phyloP scores from a whole-genome alignment of 257 asterid species.

The Plantago ovata region DNA sequence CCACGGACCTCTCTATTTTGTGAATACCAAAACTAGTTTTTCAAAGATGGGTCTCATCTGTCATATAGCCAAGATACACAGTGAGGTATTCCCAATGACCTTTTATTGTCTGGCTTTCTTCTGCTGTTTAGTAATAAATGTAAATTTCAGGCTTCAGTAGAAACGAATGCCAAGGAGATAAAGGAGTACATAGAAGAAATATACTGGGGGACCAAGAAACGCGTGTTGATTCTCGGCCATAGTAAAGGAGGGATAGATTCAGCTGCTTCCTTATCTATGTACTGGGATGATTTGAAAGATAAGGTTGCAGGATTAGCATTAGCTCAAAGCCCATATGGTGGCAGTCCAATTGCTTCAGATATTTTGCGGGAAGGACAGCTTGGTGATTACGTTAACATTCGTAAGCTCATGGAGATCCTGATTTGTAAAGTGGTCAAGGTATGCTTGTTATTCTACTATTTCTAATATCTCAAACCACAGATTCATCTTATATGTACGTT shows the following conservation, averaged over 20 bases:
- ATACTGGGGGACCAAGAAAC: constrained; percentile 80
- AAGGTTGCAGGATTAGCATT: constrained; percentile 93
- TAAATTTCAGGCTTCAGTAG: constrained; percentile 74
- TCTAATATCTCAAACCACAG: neutral
- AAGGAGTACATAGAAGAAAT: constrained; percentile 87
- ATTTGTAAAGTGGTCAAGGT: constrained; percentile 97
- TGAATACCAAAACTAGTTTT: constrained; percentile 70
- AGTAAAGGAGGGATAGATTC: constrained; percentile 96
- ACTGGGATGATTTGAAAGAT: constrained; percentile 87
- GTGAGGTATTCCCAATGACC: constrained; percentile 37
- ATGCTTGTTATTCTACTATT: constrained; percentile 20
- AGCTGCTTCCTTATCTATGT: constrained; percentile 88
- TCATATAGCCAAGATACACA: constrained; percentile 75
- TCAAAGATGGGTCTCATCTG: constrained; percentile 92
- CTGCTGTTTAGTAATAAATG: constrained; percentile 27
- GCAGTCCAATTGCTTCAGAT: constrained; percentile 95
- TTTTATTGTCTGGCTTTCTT: constrained; percentile 4
- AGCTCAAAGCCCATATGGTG: constrained; percentile 95
- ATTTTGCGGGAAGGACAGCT: constrained; percentile 92
- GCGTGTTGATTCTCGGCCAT: constrained; percentile 87
- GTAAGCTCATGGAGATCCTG: constrained; percentile 92
- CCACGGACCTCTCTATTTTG: constrained; percentile 80
- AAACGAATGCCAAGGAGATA: constrained; percentile 84
- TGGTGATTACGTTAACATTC: constrained; percentile 92
- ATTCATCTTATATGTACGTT: too few species aligned